Evolutionary conservation across 306 rosid species (phyloP).

Genomic region (Trichosanthes cucumerina): DNA sequence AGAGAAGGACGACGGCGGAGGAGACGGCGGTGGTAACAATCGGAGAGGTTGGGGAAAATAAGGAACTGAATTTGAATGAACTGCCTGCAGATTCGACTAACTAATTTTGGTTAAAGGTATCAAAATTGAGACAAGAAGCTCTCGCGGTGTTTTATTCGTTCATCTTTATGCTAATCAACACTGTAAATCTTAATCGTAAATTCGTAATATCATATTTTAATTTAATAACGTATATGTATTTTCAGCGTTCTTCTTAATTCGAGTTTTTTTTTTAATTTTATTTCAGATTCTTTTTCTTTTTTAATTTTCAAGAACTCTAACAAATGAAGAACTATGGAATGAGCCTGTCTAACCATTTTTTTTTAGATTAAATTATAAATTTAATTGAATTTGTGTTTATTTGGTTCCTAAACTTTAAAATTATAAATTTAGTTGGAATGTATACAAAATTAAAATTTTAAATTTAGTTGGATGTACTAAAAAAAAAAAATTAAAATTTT

Average conservation of each 20-base stretch:
- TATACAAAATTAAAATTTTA: too few species aligned
- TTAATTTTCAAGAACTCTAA: too few species aligned
- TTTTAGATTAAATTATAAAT: too few species aligned
- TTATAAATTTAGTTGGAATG: too few species aligned
- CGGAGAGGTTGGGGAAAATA: neutral
- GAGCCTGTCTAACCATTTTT: too few species aligned
- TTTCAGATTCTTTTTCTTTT: neutral
- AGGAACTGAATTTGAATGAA: slow-evolving; percentile 2
- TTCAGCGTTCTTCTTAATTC: neutral
- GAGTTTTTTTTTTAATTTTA: too few species aligned
- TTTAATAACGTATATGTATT: neutral
- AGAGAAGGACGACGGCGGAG: neutral
- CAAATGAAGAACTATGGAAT: too few species aligned
- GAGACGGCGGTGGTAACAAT: slow-evolving; percentile 5
- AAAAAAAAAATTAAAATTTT: too few species aligned
- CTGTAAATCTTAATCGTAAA: neutral
- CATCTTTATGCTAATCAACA: neutral
- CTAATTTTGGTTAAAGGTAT: neutral
- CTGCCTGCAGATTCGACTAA: neutral
- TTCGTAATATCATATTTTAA: neutral
- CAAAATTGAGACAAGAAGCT: neutral
- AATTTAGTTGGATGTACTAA: too few species aligned
- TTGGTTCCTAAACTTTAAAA: too few species aligned
- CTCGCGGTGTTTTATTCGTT: neutral
- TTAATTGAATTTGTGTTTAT: too few species aligned